Evolutionary conservation across 164 flowering plant species (phyloP).

Genomic region (Vitis riparia): DNA sequence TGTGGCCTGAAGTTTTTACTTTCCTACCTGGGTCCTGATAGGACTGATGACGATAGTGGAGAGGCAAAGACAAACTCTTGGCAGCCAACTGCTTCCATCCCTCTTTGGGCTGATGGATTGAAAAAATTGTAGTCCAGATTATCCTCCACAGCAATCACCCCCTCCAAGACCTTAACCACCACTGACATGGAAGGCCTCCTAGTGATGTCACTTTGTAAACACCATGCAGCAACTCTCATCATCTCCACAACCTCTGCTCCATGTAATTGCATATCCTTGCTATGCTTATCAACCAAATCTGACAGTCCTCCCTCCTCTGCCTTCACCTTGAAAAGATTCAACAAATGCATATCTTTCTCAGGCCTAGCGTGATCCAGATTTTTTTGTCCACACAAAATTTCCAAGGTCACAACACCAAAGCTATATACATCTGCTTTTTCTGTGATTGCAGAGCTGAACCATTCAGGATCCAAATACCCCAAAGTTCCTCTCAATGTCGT

Average conservation of each 20-base stretch:
- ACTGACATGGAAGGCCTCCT: slow-evolving; percentile 19
- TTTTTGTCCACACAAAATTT: slow-evolving; percentile 22
- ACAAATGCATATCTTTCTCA: slow-evolving; percentile 9
- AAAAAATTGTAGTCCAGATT: slow-evolving; percentile 12
- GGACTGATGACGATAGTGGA: slow-evolving; percentile 12
- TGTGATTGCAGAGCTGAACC: slow-evolving; percentile 11
- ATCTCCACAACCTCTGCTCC: slow-evolving; percentile 16
- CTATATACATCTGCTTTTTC: slow-evolving; percentile 26
- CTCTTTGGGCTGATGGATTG: neutral
- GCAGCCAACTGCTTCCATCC: neutral
- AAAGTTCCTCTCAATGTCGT: slow-evolving; percentile 4
- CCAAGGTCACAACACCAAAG: slow-evolving; percentile 20
- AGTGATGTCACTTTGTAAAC: slow-evolving; percentile 16
- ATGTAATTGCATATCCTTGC: slow-evolving; percentile 21
- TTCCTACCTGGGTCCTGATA: slow-evolving; percentile 24
- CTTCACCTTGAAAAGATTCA: slow-evolving; percentile 3
- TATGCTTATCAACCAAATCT: slow-evolving; percentile 18
- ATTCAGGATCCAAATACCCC: too few species aligned
- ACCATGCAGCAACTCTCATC: slow-evolving; percentile 21
- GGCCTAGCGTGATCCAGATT: slow-evolving; percentile 15
- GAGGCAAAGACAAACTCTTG: neutral
- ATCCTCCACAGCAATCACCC: slow-evolving; percentile 16
- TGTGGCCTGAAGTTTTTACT: neutral
- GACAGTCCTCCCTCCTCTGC: slow-evolving; percentile 11
- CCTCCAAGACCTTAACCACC: slow-evolving; percentile 34